Evolutionary conservation across 2,329 filamentous ascomycete genomes (phyloP), one percentile per base, ranked within the genome.

Genomic region (Penicillium occitanis): DNA sequence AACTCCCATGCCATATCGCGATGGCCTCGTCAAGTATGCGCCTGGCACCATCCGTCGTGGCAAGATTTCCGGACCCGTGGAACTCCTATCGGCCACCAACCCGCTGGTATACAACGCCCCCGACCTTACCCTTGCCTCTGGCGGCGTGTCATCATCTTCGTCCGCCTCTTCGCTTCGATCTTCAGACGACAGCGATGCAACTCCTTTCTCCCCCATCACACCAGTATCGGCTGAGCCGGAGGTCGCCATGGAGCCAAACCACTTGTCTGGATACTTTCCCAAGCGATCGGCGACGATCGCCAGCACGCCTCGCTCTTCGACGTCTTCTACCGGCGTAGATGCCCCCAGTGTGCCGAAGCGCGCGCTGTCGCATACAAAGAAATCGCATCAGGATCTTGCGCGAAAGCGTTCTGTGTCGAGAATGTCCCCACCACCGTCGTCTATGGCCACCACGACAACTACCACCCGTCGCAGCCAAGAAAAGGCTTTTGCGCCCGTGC

Each of bases 91-190:
- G 67, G 97, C 94, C 5, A 98, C 95, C 71, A 99, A 98, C 79
- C 92, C 96, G 86, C 89, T 97, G 64, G 93, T 92, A 7, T 97
- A 97, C 85, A 94, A 94, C 75, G 93, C 95, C 10, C 94, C 94
- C 61, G 91, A 97, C 75, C 88, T 97, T 68, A 82, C 82, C 51
- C 88, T 97, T 68, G 82, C 82, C 53, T 77, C 74, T 60, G 50
- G 65, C 7, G 73, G 65, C 13, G 73, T 77, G 8, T 76, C 78
- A 33, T 74, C 73, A 25, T 81, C 84, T 33, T 82, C 85, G 2
- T 80, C 83, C n/a, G 81, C 82, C 11, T 86, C 85, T 6, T 83
- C 80, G 6, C 74, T 83, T 82, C 72, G 85, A 70, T 90, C 89
- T 3, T 87, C 87, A 50, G 88, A 91, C 67, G 91, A 94, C 69